These are phyloP conservation scores for Echinochloa phyllopogon DNA, from an alignment of 176 grass and related monocot genomes.

Conservation along the genomic window DNA sequence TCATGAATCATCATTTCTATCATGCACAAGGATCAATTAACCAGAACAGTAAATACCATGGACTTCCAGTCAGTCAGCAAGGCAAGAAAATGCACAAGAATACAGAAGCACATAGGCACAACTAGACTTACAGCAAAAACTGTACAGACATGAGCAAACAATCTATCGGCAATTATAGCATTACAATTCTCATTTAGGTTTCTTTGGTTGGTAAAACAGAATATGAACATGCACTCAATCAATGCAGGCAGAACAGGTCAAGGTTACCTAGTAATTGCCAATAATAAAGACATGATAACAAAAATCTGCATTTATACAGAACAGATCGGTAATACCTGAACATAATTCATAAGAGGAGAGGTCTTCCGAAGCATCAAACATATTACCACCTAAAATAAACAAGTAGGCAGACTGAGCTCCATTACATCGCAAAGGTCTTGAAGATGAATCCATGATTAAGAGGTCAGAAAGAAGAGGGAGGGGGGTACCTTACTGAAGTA, in stretches of 20 bases:
- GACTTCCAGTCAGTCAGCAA: constrained; percentile 1
- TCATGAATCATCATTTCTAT: neutral
- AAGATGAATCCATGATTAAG: constrained; percentile 17
- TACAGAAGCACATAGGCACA: neutral
- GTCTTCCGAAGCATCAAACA: constrained; percentile 82
- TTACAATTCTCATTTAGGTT: neutral
- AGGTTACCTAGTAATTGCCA: neutral
- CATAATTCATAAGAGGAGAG: constrained; percentile 65
- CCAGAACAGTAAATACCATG: neutral
- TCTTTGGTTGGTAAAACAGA: constrained; percentile 19
- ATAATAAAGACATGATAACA: neutral
- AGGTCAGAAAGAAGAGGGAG: neutral
- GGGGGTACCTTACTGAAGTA: constrained; percentile 90
- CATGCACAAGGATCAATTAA: neutral
- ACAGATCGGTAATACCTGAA: constrained; percentile 62
- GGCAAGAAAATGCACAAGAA: neutral
- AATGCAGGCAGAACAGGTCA: constrained; percentile 19
- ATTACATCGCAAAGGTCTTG: neutral
- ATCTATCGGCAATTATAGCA: neutral
- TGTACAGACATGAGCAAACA: neutral
- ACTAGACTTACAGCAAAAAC: neutral
- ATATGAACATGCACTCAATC: neutral
- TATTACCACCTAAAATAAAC: constrained; percentile 69
- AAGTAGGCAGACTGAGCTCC: constrained; percentile 20
- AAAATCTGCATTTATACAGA: constrained; percentile 22